Evolutionary conservation across 2,329 filamentous ascomycete genomes (phyloP).

Genomic region (Aspergillus uvarum): DNA sequence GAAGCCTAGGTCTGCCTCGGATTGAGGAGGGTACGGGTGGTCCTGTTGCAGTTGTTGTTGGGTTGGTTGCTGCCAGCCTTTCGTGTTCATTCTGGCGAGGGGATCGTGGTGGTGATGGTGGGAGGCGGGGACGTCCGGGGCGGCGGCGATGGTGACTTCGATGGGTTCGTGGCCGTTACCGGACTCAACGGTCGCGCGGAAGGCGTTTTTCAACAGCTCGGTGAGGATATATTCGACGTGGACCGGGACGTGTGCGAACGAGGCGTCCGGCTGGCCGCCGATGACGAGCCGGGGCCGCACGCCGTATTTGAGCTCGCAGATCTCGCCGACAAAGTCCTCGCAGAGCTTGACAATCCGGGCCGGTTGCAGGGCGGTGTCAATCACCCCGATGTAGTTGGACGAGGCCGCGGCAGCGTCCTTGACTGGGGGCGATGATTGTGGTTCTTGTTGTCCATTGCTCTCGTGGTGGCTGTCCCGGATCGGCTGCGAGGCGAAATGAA

Average conservation of each 20-base stretch:
- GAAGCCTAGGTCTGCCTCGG: conserved; percentile 34
- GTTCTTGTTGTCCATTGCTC: conserved; percentile 15
- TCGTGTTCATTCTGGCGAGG: conserved; percentile 18
- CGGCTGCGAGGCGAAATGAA: conserved; percentile 74
- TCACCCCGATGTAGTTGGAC: conserved; percentile 83
- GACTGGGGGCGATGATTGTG: neutral
- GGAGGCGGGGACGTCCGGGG: conserved; percentile 50
- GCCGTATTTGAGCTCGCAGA: conserved; percentile 94
- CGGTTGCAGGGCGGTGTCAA: conserved; percentile 84
- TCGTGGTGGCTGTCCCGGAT: conserved; percentile 55
- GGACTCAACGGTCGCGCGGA: conserved; percentile 86
- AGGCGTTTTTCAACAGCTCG: conserved; percentile 94
- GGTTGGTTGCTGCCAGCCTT: neutral
- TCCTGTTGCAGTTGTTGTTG: conserved; percentile 26
- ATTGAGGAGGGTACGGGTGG: conserved; percentile 10
- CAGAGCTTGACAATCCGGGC: conserved; percentile 79
- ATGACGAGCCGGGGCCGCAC: conserved; percentile 77
- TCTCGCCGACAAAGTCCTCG: conserved; percentile 88
- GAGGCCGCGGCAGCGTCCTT: conserved; percentile 22
- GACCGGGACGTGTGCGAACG: conserved; percentile 90
- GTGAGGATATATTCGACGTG: conserved; percentile 98
- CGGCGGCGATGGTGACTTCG: conserved; percentile 84
- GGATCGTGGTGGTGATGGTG: neutral
- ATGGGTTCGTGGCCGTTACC: conserved; percentile 77
- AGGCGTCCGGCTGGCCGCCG: conserved; percentile 81